These are phyloP conservation scores for Nannizziopsis arthrosporioides DNA, from an alignment of 2,329 filamentous ascomycete species.

Conservation along the genomic window DNA sequence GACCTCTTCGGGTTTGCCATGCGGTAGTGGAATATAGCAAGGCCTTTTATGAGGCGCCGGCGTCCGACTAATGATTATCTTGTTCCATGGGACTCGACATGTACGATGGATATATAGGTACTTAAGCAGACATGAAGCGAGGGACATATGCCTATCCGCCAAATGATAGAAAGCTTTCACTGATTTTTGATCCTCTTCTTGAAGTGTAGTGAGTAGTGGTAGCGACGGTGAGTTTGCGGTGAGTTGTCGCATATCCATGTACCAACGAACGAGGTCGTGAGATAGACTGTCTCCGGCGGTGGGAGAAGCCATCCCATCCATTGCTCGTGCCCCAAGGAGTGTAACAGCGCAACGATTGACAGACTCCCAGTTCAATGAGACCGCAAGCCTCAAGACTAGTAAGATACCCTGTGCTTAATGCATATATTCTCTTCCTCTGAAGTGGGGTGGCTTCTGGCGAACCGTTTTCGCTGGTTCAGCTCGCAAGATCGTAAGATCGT, in stretches of 20 bases:
- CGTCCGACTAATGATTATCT: constrained; percentile 44
- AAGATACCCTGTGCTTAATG: no score
- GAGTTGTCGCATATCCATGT: constrained; percentile 33
- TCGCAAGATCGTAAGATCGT: no score
- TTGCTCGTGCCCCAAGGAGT: no score
- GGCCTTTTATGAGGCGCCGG: constrained; percentile 39
- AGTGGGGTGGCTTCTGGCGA: no score
- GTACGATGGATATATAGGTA: constrained; percentile 47
- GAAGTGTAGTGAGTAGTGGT: constrained; percentile 32
- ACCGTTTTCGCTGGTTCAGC: no score
- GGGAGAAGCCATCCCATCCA: no score
- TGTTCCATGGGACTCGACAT: constrained; percentile 45
- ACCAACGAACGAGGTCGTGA: constrained; percentile 29
- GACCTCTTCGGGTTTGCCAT: constrained; percentile 9
- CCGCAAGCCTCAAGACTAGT: no score
- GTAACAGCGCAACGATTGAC: no score
- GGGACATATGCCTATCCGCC: constrained; percentile 48
- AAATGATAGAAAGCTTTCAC: constrained; percentile 42
- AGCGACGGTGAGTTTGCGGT: constrained; percentile 23
- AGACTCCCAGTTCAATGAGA: no score
- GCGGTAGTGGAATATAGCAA: constrained; percentile 37
- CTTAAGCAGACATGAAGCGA: constrained; percentile 51
- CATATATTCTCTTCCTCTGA: no score
- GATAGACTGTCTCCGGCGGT: not conserved
- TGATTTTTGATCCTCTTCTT: constrained; percentile 39